These are phyloP conservation scores for Hylodesmum podocarpum DNA, from an alignment of 306 rosid genomes.

Conservation along the genomic window DNA sequence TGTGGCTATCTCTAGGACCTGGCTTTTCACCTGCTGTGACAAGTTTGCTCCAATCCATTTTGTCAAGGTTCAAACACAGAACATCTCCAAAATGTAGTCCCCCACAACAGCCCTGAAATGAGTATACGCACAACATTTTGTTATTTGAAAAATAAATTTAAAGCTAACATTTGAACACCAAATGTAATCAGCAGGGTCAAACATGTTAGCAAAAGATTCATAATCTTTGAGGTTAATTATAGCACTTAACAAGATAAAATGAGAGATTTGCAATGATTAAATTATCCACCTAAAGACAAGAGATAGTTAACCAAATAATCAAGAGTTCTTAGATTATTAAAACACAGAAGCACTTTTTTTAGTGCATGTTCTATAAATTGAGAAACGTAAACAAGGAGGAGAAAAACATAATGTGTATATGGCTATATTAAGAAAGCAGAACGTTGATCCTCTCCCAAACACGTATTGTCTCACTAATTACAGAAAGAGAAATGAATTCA, in stretches of 20 bases:
- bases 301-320: background rate
- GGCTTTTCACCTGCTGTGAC: slow-evolving; percentile 72
- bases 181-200: no score
- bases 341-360: background rate
- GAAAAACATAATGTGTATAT: background rate
- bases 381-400: background rate
- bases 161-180: no score
- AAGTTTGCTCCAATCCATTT: slow-evolving; percentile 77
- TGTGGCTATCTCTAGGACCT: slow-evolving; percentile 96
- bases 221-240: background rate
- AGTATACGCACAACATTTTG: slow-evolving; percentile 1
- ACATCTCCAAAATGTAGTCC: slow-evolving; percentile 91
- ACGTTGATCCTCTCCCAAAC: slow-evolving; percentile 8
- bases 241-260: background rate
- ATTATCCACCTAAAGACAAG: background rate
- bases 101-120: slow-evolving; percentile 90
- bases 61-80: slow-evolving; percentile 63
- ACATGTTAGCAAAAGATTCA: no score
- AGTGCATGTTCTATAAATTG: slow-evolving; percentile 3
- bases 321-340: background rate
- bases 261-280: slow-evolving; percentile 5
- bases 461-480: slow-evolving; percentile 39
- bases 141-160: background rate
- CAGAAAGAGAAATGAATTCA: slow-evolving; percentile 37
- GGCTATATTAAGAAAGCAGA: slow-evolving; percentile 40